phyloP scores from a whole-genome alignment of 2,329 filamentous ascomycete genomes.

The Nemania diffusa region DNA sequence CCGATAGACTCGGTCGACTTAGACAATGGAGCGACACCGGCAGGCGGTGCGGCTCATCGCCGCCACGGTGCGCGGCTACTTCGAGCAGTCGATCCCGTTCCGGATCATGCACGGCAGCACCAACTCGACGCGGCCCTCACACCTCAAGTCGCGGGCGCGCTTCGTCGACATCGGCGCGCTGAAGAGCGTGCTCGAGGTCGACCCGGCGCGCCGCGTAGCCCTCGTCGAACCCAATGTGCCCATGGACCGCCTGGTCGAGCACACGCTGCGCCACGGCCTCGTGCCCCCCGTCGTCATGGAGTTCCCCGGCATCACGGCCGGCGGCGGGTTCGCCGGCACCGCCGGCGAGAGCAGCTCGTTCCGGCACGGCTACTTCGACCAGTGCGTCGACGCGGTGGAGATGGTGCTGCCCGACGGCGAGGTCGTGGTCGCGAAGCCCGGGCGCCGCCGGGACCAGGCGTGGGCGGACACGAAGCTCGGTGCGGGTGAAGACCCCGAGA shows the following conservation, averaged over 20 bases:
- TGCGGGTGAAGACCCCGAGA: slow-evolving; percentile 29
- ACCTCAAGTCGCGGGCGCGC: slow-evolving; percentile 51
- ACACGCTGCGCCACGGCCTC: slow-evolving; percentile 71
- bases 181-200: slow-evolving; percentile 70
- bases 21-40: slow-evolving; percentile 62
- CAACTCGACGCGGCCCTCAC: slow-evolving; percentile 74
- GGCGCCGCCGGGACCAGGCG: slow-evolving; percentile 7
- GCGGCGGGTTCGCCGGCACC: slow-evolving; percentile 76
- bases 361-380: slow-evolving; percentile 76
- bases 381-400: slow-evolving; percentile 71
- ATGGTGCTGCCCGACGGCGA: slow-evolving; percentile 76
- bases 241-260: slow-evolving; percentile 76
- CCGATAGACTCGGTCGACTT: not conserved
- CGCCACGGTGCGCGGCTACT: slow-evolving; percentile 59
- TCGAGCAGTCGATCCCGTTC: slow-evolving; percentile 66
- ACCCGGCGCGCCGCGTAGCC: slow-evolving; percentile 64
- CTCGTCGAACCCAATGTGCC: slow-evolving; percentile 80
- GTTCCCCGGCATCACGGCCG: slow-evolving; percentile 79
- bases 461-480: slow-evolving; percentile 29
- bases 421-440: slow-evolving; percentile 62
- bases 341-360: slow-evolving; percentile 77
- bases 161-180: slow-evolving; percentile 74
- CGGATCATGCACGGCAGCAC: slow-evolving; percentile 82
- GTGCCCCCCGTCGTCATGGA: slow-evolving; percentile 80
- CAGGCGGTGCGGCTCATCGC: slow-evolving; percentile 61